These are phyloP conservation scores for Bimuria novae-zelandiae DNA, from an alignment of 2,329 filamentous ascomycete genomes.

Conservation along the genomic window DNA sequence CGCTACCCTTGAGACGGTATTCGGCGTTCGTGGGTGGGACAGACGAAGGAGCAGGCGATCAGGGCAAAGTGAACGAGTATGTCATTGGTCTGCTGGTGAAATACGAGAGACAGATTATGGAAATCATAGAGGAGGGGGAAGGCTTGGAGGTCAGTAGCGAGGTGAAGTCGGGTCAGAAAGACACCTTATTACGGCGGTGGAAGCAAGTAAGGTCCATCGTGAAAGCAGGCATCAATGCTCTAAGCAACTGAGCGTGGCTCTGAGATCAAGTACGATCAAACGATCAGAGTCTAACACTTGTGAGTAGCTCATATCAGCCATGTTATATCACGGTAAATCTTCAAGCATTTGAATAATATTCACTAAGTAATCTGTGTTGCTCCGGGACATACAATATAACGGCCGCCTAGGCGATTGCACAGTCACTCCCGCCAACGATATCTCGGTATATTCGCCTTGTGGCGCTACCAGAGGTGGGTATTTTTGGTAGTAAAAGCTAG, in stretches of 20 bases:
- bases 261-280: too few species aligned
- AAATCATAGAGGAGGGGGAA: constrained; percentile 33
- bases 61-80: constrained; percentile 45
- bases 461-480: too few species aligned
- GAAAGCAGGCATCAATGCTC: constrained; percentile 8
- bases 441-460: too few species aligned
- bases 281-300: too few species aligned
- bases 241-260: not conserved
- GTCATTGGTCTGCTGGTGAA: constrained; percentile 37
- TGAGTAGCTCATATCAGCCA: too few species aligned
- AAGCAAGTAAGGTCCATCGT: constrained; percentile 43
- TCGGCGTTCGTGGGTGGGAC: constrained; percentile 37
- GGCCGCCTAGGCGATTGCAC: too few species aligned
- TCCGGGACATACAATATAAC: too few species aligned
- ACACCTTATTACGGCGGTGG: constrained; percentile 40
- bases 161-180: constrained; percentile 24
- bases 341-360: too few species aligned
- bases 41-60: constrained; percentile 41
- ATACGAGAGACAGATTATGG: constrained; percentile 36
- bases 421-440: too few species aligned
- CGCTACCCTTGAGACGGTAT: constrained; percentile 35
- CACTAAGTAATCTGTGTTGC: too few species aligned
- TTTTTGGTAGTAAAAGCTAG: too few species aligned
- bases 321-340: too few species aligned
- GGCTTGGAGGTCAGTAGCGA: constrained; percentile 16